Conservation (phyloP, 345 rosid species). For the Limnanthes douglasii region DNA sequence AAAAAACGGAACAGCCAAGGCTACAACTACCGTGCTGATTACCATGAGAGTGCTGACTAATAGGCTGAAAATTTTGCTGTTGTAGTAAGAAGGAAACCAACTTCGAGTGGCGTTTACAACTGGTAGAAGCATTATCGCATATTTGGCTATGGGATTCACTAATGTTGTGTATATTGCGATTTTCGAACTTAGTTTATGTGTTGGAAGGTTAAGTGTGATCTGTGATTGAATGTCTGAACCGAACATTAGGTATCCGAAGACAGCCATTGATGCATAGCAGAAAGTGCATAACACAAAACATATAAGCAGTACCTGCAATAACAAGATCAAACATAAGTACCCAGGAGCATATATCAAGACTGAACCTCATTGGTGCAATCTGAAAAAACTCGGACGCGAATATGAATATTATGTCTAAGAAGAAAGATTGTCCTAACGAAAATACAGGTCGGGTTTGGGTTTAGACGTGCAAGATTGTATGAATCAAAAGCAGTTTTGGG, state of each 20-base stretch:
- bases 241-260: conserved; percentile 23
- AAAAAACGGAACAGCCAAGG: conserved; percentile 21
- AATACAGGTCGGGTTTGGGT: not conserved
- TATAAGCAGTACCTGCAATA: conserved; percentile 20
- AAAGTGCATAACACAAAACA: conserved; percentile 22
- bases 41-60: conserved; percentile 17
- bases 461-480: not conserved
- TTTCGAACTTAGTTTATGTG: conserved; percentile 18
- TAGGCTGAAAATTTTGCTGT: conserved; percentile 10
- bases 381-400: not conserved
- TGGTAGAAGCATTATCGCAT: conserved; percentile 24
- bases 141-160: conserved; percentile 24
- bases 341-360: too few relatives aligned
- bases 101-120: conserved; percentile 14
- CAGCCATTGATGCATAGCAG: conserved; percentile 24
- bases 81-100: conserved; percentile 13
- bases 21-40: conserved; percentile 14
- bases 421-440: not conserved
- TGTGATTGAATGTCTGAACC: conserved; percentile 22
- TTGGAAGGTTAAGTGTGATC: conserved; percentile 23
- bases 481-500: too few relatives aligned
- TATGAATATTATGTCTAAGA: not conserved
- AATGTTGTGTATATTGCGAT: conserved; percentile 30
- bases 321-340: not conserved
- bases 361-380: too few relatives aligned